phyloP scores from a whole-genome alignment of 1,284 basidiomycete genomes.

The Microbotryomycetes sp. region DNA sequence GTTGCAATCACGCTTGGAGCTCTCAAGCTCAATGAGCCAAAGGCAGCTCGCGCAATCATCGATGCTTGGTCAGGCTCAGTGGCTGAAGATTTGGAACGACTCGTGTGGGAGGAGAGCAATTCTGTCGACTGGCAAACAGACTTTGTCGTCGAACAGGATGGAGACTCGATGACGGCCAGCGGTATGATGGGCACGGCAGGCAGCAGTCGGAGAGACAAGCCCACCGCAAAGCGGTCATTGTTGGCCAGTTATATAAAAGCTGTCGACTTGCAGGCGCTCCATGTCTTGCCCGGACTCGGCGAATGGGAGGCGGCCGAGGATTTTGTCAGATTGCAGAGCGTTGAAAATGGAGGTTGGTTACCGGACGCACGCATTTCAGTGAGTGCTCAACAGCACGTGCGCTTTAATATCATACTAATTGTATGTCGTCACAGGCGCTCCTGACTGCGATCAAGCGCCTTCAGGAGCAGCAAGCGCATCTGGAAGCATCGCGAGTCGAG shows the following conservation, averaged over 20 bases:
- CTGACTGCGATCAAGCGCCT: constrained; percentile 8
- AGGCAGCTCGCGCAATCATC: constrained; percentile 4
- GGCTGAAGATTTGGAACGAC: constrained; percentile 10
- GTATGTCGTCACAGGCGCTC: constrained; percentile 3
- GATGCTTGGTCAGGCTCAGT: constrained; percentile 27
- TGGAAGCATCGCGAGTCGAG: neutral
- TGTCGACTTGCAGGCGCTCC: constrained; percentile 20
- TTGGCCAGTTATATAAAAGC: constrained; percentile 21
- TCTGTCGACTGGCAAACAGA: constrained; percentile 3
- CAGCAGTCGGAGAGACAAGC: neutral
- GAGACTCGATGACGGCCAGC: neutral
- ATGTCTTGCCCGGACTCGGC: constrained; percentile 22
- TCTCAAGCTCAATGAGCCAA: constrained; percentile 22
- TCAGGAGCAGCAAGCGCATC: constrained; percentile 1
- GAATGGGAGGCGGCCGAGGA: constrained; percentile 32
- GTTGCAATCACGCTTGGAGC: constrained; percentile 26
- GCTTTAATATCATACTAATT: neutral
- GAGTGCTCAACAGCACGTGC: neutral
- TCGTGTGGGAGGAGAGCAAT: constrained; percentile 4
- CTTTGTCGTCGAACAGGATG: constrained; percentile 11
- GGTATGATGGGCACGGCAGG: neutral
- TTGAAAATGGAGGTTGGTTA: constrained; percentile 29
- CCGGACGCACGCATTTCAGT: constrained; percentile 27
- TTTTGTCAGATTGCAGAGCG: constrained; percentile 17
- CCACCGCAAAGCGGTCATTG: neutral